Base-by-base conservation (phyloP, 139 green algal species). In the Tetraselmis chui region DNA sequence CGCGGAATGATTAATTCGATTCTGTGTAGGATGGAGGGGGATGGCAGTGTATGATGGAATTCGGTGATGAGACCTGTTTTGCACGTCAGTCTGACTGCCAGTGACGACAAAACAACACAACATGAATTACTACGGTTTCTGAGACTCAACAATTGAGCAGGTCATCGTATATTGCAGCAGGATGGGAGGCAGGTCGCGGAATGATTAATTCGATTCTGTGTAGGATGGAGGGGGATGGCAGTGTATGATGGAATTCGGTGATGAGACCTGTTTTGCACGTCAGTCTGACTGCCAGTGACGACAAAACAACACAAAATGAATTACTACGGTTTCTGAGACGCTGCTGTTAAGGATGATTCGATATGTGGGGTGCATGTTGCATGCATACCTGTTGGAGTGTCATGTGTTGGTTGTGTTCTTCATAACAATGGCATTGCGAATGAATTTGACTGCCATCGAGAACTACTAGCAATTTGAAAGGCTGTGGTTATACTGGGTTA, bases 81-180 rank as follows among this genome's bases (percentile, higher is more conserved):
- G 45, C 45, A 67, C 45, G 45, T 67, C 45, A 67, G 45, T 67
- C 45, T 67, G 45, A 67, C 45, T 67, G 45, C 45, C 45, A 67
- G 45, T 67, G 45, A 67, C 45, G 45, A 67, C 45, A 67, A 67
- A 67, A 67, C 45, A 67, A 67, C 45, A 67, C 45, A 67, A 67
- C 45, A 67, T 25, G 45, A 67, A 67, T 67, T 67, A 67, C 45
- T 67, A 67, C 45, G 45, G 45, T 67, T 67, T 67, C 45, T 67
- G 45, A 67, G 11, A 67, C 45, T 25, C 45, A n/a, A n/a, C n/a
- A n/a, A 25, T 67, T 67, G 5, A 25, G 45, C 45, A 25, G 45
- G 45, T 67, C 45, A 25, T 67, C 45, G 18, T 67, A 67, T 67
- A 18, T 67, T 5, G n/a, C n/a, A 67, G 45, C 5, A 67, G 18